Percentiles rank a stretch among this genome's conserved stretches.
Evolutionary conservation across 192 early-diverging fungal species (phyloP).

Genomic region (Allomyces arbusculus): DNA sequence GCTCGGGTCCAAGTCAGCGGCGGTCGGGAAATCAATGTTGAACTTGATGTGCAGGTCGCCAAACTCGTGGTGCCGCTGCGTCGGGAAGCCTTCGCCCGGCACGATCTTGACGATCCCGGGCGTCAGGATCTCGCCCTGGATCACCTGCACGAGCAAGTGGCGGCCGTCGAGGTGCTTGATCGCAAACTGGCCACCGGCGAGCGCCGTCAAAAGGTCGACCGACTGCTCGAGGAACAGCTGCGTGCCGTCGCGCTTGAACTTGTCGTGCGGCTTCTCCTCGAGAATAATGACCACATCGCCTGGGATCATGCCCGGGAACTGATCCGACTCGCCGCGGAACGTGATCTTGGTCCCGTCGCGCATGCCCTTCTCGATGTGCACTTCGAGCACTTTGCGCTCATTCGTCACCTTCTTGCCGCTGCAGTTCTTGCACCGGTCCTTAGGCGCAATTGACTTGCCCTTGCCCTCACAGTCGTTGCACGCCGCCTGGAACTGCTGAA

Average conservation of each 20-base stretch:
- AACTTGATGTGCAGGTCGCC: constrained; percentile 91
- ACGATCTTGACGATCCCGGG: constrained; percentile 78
- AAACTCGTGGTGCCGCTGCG: constrained; percentile 63
- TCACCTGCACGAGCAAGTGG: constrained; percentile 61
- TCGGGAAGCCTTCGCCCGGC: constrained; percentile 86
- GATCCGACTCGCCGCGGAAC: constrained; percentile 91
- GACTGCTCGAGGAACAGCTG: constrained; percentile 82
- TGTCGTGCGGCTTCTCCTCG: constrained; percentile 82
- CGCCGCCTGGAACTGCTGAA: constrained; percentile 98
- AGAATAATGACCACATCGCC: constrained; percentile 95
- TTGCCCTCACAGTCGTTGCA: constrained; percentile 77
- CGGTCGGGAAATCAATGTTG: constrained; percentile 71
- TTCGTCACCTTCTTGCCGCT: constrained; percentile 64
- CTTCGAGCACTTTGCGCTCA: constrained; percentile 94
- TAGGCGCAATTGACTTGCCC: constrained; percentile 77
- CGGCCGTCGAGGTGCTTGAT: constrained; percentile 89
- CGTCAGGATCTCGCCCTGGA: constrained; percentile 88
- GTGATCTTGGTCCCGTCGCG: constrained; percentile 84
- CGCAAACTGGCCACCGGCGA: constrained; percentile 82
- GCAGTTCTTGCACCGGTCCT: constrained; percentile 79
- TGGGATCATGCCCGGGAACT: constrained; percentile 78
- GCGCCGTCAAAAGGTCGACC: constrained; percentile 82
- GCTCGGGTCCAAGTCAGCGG: constrained; percentile 51
- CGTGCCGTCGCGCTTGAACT: constrained; percentile 81
- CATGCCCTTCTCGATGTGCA: constrained; percentile 97